Base-by-base conservation (phyloP, 2,329 filamentous ascomycete genomes). In the Apiospora phragmitis region DNA sequence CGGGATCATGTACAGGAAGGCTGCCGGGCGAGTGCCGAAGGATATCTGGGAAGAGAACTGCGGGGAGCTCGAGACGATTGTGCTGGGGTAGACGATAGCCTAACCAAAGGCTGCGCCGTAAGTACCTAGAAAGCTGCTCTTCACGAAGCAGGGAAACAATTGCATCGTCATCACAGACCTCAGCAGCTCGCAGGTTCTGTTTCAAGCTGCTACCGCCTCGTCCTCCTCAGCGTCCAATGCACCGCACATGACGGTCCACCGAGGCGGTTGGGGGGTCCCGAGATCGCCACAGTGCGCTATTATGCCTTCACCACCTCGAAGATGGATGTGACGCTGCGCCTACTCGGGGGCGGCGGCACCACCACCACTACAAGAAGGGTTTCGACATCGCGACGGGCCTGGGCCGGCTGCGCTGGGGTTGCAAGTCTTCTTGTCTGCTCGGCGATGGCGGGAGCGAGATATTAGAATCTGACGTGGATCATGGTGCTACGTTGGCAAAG, bases 1-100 rank as follows among this genome's bases (percentile, higher is more conserved):
- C 16, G 47, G 35, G 3, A 41, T 68, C 32, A 68, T 59, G 45
- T 59, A 68, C 38, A 55, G 67, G 21, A 68, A 59, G 38, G 47
- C 67, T 24, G 67, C 47, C 3, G 67, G 43, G 18, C 26, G 67
- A 6, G 41, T 68, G 0, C 38, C 67, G 1, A 55, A 68, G 35
- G 18, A 59, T 5, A 43, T 68, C 11, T 68, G 67, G 67, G 67
- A 43, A 8, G 1, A 29, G 11, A 65, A 65, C 6, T 8, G 29
- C 16, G 59, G 55, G 14, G 16, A 65, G 4, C 59, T 16, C 8
- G 59, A 38, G 24, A 21, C 18, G 29, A 8, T 65, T 11, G 43
- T 47, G 21, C 18, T 47, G 7, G 43, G 43, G 43, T 47, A 45
- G 8, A 8, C n/a, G 18, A 1, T 45, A n/a, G 43, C 6, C 9